Evolutionary conservation across 2,329 filamentous ascomycete species (phyloP), one percentile per base, ranked within the genome.

Genomic region (Arthroderma sp.): DNA sequence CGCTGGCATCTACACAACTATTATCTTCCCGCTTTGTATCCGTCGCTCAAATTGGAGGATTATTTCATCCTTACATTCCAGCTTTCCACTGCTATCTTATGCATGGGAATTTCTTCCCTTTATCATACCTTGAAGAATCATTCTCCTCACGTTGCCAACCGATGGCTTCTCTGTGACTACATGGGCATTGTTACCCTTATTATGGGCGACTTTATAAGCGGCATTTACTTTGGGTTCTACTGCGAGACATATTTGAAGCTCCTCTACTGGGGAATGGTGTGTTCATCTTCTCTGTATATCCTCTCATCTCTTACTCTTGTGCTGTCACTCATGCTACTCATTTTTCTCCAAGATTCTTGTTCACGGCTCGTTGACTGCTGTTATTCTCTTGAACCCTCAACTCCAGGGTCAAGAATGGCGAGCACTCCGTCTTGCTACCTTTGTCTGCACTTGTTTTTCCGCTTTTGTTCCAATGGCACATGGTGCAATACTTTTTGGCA

Each of bases 51-150:
- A 5, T n/a, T 29, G 33, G 40, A 27, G 7, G 53, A 58, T 38
- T 46, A 42, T 32, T 36, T 43, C 9, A 46, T 56, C 5, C 36
- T 58, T 15, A 48, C 46, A 4, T 29, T 54, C 33, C 54, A 54
- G 9, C 38, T 55, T 10, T 31, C 43, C 15, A 48, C 63, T 3
- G 61, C 58, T 4, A 48, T 56, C 4, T 41, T 58, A 2, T 71
- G 66, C 47, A 58, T 69, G 36, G 46, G 15, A 3, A 42, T 48
- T 5, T 62, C 58, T 22, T 47, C 57, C 3, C 36, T 54, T 29
- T 64, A 60, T 39, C 62, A 63, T 44, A 62, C 60, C 1, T 41
- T 60, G n/a, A 53, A 60, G 31, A 58, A 57, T 43, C 62, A 64
- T 48, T 64, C 60, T 1, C 43, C 49, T 15, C 32, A 38, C 3